Conservation (phyloP, 2,329 filamentous ascomycete genomes). For the Phaeosphaeria sp. region DNA sequence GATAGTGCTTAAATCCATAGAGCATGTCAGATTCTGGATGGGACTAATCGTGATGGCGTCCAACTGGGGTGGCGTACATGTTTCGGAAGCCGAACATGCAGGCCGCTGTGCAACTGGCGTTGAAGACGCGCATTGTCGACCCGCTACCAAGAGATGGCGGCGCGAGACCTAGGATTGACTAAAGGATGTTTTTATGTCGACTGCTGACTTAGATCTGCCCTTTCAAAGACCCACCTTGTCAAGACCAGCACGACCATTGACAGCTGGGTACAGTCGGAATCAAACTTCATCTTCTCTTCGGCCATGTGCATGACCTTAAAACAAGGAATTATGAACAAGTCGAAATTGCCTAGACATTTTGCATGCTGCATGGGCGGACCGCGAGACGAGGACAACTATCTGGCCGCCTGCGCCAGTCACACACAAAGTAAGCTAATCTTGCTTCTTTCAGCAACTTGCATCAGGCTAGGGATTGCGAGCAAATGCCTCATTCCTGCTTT, state of each 20-base stretch:
- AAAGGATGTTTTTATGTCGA: background rate
- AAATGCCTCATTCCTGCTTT: slow-evolving; percentile 27
- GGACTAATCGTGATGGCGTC: background rate
- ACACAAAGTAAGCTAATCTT: slow-evolving; percentile 26
- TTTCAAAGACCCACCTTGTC: background rate
- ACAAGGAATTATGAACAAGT: background rate
- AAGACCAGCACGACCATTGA: background rate
- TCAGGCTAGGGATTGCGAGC: slow-evolving; percentile 26
- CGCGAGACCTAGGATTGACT: background rate
- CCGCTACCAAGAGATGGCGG: background rate
- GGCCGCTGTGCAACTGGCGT: background rate
- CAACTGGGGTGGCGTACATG: background rate
- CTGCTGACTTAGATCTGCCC: background rate
- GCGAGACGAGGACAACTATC: background rate
- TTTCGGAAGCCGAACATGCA: background rate
- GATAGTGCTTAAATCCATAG: background rate
- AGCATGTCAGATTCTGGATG: background rate
- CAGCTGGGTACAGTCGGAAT: background rate
- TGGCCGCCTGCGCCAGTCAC: background rate
- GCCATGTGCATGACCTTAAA: background rate
- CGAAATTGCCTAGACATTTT: background rate
- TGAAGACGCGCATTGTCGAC: background rate
- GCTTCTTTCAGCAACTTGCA: slow-evolving; percentile 32
- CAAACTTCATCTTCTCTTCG: background rate
- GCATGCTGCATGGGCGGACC: background rate